Evolutionary conservation across 352 stramenopile species (phyloP).

Genomic region (Thraustotheca clavata): DNA sequence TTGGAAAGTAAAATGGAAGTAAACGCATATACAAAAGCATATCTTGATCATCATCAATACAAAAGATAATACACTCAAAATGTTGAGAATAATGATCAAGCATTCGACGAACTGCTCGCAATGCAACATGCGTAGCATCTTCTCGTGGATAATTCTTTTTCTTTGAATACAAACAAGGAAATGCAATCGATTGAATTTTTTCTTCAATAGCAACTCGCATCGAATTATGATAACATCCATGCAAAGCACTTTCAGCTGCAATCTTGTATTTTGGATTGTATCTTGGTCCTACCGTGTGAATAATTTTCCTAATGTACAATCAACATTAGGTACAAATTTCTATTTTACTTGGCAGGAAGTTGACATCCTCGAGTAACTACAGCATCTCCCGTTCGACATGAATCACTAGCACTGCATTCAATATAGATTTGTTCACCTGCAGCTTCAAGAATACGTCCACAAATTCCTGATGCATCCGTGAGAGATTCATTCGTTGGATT

Average conservation of each 20-base stretch:
- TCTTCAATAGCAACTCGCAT: constrained; percentile 62
- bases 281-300: constrained; percentile 81
- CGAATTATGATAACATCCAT: constrained; percentile 64
- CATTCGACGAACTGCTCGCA: constrained; percentile 58
- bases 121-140: constrained; percentile 64
- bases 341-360: constrained; percentile 51
- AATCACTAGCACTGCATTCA: constrained; percentile 47
- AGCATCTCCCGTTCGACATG: constrained; percentile 73
- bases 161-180: constrained; percentile 69
- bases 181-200: constrained; percentile 44
- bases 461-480: constrained; percentile 48
- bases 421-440: constrained; percentile 64
- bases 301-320: constrained; percentile 28
- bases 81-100: constrained; percentile 55
- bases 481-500: constrained; percentile 75
- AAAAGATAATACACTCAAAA: constrained; percentile 60
- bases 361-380: constrained; percentile 72
- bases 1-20: constrained; percentile 69
- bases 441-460: constrained; percentile 50
- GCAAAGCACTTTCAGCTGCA: constrained; percentile 72
- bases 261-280: constrained; percentile 72
- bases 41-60: constrained; percentile 50
- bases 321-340: constrained; percentile 18
- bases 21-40: constrained; percentile 48
- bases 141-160: constrained; percentile 70